Evolutionary conservation across 2,329 filamentous ascomycete species (phyloP).

Genomic region (Ceratocystis diversiconidia): DNA sequence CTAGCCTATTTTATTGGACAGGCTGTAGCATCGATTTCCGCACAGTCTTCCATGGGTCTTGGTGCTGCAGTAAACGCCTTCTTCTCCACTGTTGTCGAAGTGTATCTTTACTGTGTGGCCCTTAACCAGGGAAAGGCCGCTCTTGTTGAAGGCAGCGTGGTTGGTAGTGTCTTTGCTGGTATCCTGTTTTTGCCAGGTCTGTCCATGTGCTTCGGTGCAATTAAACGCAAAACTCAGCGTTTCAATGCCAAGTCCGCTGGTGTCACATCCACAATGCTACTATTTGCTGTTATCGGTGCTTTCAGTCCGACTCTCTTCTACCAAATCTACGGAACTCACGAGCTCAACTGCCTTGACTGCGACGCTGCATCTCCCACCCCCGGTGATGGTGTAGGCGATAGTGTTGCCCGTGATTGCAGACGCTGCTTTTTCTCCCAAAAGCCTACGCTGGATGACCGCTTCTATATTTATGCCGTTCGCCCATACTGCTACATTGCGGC

Average conservation of each 20-base stretch:
- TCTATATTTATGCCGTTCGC: conserved; percentile 79
- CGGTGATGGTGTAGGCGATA: conserved; percentile 24
- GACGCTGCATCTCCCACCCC: conserved; percentile 32
- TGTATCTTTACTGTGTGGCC: conserved; percentile 93
- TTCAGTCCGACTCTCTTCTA: conserved; percentile 96
- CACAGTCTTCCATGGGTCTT: conserved; percentile 95
- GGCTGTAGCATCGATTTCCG: conserved; percentile 94
- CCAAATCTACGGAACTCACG: conserved; percentile 95
- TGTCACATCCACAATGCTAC: conserved; percentile 92
- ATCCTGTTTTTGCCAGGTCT: conserved; percentile 86
- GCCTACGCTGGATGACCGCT: conserved; percentile 69
- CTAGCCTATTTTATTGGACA: conserved; percentile 97
- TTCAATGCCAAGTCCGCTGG: conserved; percentile 96
- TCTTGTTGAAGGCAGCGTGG: conserved; percentile 90
- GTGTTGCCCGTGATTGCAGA: conserved; percentile 57
- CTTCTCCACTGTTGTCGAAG: conserved; percentile 94
- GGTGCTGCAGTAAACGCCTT: conserved; percentile 96
- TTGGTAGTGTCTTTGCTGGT: conserved; percentile 95
- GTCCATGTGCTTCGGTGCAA: conserved; percentile 96
- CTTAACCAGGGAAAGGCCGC: conserved; percentile 82
- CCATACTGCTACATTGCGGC: conserved; percentile 90
- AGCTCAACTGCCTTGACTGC: conserved; percentile 68
- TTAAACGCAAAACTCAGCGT: conserved; percentile 94
- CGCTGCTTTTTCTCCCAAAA: conserved; percentile 88
- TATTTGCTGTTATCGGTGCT: conserved; percentile 89